Base-by-base conservation (phyloP, 495 filamentous ascomycete species). In the Acidomyces sp. region DNA sequence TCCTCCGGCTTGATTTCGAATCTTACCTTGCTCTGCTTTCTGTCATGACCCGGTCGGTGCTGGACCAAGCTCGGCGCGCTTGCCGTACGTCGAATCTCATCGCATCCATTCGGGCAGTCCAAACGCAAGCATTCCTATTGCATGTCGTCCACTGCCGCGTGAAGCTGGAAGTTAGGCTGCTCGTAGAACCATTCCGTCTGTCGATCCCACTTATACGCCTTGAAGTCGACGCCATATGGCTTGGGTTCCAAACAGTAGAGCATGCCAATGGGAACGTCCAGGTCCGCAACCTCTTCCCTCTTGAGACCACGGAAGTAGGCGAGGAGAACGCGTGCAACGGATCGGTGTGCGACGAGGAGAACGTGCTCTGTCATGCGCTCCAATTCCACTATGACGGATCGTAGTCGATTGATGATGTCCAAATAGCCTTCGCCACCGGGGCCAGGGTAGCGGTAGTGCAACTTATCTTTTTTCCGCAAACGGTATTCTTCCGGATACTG, bases 291-390 rank as follows among this genome's bases (percentile, higher is more conserved):
- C 54, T 93, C 78, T 34, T 94, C 81, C 3, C 87, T 65, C 40
- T 80, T 80, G 26, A 97, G 64, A 13, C 90, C 87, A 61, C 82
- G 82, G 65, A 97, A 97, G 60, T 97, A 97, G 2, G 88, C 84
- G 55, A 97, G 77, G 30, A 97, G 69, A 4, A 97, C 88, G 18
- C 90, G 75, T 32, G 83, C 85, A 16, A 94, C 77, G 0, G 83
- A 85, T 9, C 90, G 80, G 58, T 97, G 90, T 12, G 80, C 82
- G 45, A 94, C 80, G 43, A 97, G 72, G 18, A 94, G 66, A 26
- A 93, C 79, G 57, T 96, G 88, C 52, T 97, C 90, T 6, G 82
- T 93, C 67, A 88, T 96, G 30, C 90, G 77, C 68, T 97, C 90
- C 30, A 93, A 78, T 64, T 97, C 90, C 44, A 92, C 81, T 45